These are phyloP conservation scores for Dothidotthia symphoricarpi DNA, from an alignment of 2,329 filamentous ascomycete genomes.

Conservation along the genomic window DNA sequence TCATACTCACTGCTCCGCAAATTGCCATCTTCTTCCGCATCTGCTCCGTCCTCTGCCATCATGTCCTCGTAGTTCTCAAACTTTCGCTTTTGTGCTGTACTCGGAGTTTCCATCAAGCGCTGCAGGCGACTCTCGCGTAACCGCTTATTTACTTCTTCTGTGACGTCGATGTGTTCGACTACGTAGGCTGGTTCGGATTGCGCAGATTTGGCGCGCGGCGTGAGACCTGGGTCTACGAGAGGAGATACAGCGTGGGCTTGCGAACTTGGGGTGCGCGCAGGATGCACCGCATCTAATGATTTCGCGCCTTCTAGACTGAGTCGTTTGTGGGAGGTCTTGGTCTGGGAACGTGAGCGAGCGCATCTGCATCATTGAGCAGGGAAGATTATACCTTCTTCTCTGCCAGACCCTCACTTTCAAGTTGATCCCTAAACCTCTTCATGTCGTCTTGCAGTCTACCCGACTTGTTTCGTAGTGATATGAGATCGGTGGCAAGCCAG, in stretches of 20 bases:
- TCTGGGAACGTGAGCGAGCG: slow-evolving; percentile 11
- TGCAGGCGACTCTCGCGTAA: slow-evolving; percentile 31
- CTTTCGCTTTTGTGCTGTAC: slow-evolving; percentile 38
- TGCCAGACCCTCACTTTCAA: slow-evolving; percentile 28
- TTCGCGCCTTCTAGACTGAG: slow-evolving; percentile 31
- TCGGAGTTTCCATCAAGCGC: slow-evolving; percentile 33
- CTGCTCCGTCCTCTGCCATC: slow-evolving; percentile 16
- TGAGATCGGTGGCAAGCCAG: slow-evolving; percentile 37
- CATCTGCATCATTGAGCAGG: neutral
- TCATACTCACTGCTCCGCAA: slow-evolving; percentile 13
- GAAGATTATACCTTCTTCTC: slow-evolving; percentile 20
- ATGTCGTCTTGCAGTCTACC: slow-evolving; percentile 37
- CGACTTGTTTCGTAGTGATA: slow-evolving; percentile 34
- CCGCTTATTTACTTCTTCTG: slow-evolving; percentile 34
- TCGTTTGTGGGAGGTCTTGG: slow-evolving; percentile 25
- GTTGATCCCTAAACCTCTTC: slow-evolving; percentile 32
- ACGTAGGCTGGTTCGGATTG: slow-evolving; percentile 17
- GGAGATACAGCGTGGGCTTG: slow-evolving; percentile 14
- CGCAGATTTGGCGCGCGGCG: slow-evolving; percentile 14
- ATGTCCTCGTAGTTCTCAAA: slow-evolving; percentile 26
- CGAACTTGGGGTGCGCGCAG: slow-evolving; percentile 7
- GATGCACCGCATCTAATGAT: slow-evolving; percentile 2
- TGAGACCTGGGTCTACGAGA: slow-evolving; percentile 14
- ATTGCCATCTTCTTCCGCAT: slow-evolving; percentile 14
- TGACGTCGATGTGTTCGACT: slow-evolving; percentile 32